Base-by-base conservation (phyloP, 306 rosid species). In the Astragalus membranaceus region DNA sequence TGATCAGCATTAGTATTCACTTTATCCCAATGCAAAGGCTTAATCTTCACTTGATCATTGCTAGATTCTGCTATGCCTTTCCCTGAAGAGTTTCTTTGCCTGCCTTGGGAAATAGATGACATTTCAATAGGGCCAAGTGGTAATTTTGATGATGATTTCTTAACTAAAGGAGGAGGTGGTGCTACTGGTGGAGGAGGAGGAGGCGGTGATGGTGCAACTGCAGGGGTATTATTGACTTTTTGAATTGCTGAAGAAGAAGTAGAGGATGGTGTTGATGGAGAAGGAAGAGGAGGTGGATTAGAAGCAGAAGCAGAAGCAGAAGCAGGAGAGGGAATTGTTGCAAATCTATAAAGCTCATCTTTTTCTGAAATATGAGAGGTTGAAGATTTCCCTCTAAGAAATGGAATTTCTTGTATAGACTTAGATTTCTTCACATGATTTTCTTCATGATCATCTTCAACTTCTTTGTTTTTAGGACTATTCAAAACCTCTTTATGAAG, bases 21-120 rank as follows among this genome's bases (percentile, higher is more conserved):
- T 75, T 90, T 93, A 69, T 93, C 98, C 97, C 98, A 87, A 77
- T 90, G 97, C 77, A 90, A 54, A 12, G 97, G 94, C 90, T 88
- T 90, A 85, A 94, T 52, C 61, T 87, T 88, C 36, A 90, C 86
- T 42, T 78, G 85, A 64, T 67, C 86, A 69, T 67, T 72, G 79
- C 69, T 78, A 10, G 69, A 43, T 43, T 65, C 88, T 41, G 75
- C 5, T 30, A 52, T 17, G 62, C 80, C 70, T 79, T 53, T 83
- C 33, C 83, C 83, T 11, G 84, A 85, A 66, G 83, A 62, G 70
- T 77, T 84, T 50, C 32, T 73, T 15, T 73, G 17, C 11, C 65
- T 79, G 12, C 23, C 47, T 10, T 46, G 47, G 12, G 55, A 29
- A 23, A 48, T 10, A 54, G 26, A 23, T 8, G 60, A 50, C 53